These are phyloP conservation scores for Backusella tarrabulga DNA, from an alignment of 192 early-diverging fungal species.

Conservation along the genomic window DNA sequence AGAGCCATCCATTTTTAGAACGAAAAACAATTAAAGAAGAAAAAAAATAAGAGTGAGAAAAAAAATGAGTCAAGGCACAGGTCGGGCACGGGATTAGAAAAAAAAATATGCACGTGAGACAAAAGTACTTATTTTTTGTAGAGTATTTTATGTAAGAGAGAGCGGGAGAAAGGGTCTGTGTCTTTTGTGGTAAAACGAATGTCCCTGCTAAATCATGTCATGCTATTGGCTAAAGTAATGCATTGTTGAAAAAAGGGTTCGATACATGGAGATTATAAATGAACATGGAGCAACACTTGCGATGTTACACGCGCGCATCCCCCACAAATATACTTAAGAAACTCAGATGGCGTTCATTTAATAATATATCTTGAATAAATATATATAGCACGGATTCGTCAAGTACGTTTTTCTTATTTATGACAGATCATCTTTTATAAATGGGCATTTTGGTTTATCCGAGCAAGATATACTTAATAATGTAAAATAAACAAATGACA, in stretches of 20 bases:
- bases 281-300: not conserved
- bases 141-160: not conserved
- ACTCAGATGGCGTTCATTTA: not conserved
- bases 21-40: not conserved
- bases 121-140: not conserved
- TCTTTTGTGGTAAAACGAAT: not conserved
- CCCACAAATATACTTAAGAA: not conserved
- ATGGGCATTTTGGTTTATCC: not conserved
- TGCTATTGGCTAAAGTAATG: not conserved
- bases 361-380: not conserved
- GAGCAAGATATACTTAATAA: not conserved
- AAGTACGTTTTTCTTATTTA: not conserved
- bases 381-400: not conserved
- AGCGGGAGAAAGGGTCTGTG: not conserved
- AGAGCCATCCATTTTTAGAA: conserved; percentile 6
- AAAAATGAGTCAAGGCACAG: conserved; percentile 10
- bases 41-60: conserved; percentile 6
- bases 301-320: not conserved
- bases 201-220: not conserved
- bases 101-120: conserved; percentile 5
- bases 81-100: conserved; percentile 4
- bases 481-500: not conserved
- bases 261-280: not conserved
- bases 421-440: not conserved
- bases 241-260: not conserved